Conservation (phyloP, 257 asterid genomes). For the Cordia subcordata region DNA sequence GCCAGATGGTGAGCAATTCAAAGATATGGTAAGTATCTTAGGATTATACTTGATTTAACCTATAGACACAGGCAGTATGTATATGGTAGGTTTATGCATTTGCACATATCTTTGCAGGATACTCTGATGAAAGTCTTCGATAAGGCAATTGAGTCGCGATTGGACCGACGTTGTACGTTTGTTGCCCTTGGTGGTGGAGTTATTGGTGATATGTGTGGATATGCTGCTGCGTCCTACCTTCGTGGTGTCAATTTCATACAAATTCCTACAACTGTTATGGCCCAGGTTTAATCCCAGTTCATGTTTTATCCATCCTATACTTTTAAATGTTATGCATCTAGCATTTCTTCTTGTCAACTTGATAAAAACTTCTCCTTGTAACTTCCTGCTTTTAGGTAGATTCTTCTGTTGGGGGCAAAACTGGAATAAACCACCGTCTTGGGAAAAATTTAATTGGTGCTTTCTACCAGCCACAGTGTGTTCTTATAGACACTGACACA, state of each 20-base stretch:
- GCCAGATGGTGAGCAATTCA: constrained; percentile 93
- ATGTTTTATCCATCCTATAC: constrained; percentile 5
- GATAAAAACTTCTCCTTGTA: neutral
- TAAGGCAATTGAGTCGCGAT: constrained; percentile 83
- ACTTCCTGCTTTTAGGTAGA: constrained; percentile 57
- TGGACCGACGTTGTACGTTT: constrained; percentile 92
- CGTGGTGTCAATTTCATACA: constrained; percentile 98
- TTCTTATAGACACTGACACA: constrained; percentile 86
- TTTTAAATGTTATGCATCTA: neutral
- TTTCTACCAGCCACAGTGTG: constrained; percentile 98
- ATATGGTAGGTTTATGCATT: constrained; percentile 13
- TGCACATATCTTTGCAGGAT: constrained; percentile 42
- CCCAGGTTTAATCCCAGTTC: constrained; percentile 54
- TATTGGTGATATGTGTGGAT: constrained; percentile 99
- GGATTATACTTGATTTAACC: constrained; percentile 1
- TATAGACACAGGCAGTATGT: constrained; percentile 7
- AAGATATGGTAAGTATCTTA: constrained; percentile 67
- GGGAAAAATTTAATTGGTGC: constrained; percentile 96
- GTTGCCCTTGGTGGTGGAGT: constrained; percentile 99
- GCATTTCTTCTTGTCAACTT: neutral
- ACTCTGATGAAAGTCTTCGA: constrained; percentile 92
- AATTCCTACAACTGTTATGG: constrained; percentile 99
- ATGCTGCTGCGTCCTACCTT: constrained; percentile 96
- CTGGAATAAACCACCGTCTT: constrained; percentile 97
- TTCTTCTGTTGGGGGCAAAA: constrained; percentile 98